phyloP scores from a whole-genome alignment of 2,329 filamentous ascomycete genomes.

The Penicillium sp. region DNA sequence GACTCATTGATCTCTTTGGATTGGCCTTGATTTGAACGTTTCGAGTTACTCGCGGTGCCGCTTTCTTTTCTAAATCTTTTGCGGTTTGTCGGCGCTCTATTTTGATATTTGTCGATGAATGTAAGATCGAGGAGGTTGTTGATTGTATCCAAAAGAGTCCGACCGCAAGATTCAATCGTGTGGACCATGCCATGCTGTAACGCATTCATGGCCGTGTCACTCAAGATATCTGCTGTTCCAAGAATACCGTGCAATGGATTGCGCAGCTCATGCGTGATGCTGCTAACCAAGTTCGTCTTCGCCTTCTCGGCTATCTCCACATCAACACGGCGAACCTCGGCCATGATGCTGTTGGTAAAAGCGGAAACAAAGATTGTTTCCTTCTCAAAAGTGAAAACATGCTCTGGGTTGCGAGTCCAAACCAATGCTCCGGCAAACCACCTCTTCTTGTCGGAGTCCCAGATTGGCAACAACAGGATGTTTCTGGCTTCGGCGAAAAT shows the following conservation, averaged over 20 bases:
- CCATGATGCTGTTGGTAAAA: conserved; percentile 38
- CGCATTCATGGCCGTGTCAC: conserved; percentile 30
- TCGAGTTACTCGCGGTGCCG: background rate
- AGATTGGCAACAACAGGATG: conserved; percentile 34
- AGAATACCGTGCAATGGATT: conserved; percentile 40
- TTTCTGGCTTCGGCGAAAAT: conserved; percentile 28
- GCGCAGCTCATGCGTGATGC: conserved; percentile 39
- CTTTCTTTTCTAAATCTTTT: background rate
- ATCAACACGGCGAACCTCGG: conserved; percentile 33
- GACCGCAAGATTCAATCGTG: conserved; percentile 43
- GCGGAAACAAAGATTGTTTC: conserved; percentile 33
- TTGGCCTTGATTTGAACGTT: background rate
- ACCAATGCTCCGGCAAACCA: conserved; percentile 33
- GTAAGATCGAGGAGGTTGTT: conserved; percentile 39
- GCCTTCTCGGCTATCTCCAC: conserved; percentile 32
- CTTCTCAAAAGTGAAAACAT: conserved; percentile 26
- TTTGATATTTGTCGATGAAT: conserved; percentile 27
- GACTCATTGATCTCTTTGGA: background rate
- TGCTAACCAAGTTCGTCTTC: conserved; percentile 36
- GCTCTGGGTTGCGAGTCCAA: conserved; percentile 31
- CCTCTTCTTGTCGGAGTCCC: conserved; percentile 31
- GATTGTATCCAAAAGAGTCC: conserved; percentile 46
- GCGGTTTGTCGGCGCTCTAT: background rate
- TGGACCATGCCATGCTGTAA: conserved; percentile 34
- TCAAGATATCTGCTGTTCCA: conserved; percentile 34